Conservation (phyloP, 495 filamentous ascomycete genomes). For the Hyaloscypha finlandica region DNA sequence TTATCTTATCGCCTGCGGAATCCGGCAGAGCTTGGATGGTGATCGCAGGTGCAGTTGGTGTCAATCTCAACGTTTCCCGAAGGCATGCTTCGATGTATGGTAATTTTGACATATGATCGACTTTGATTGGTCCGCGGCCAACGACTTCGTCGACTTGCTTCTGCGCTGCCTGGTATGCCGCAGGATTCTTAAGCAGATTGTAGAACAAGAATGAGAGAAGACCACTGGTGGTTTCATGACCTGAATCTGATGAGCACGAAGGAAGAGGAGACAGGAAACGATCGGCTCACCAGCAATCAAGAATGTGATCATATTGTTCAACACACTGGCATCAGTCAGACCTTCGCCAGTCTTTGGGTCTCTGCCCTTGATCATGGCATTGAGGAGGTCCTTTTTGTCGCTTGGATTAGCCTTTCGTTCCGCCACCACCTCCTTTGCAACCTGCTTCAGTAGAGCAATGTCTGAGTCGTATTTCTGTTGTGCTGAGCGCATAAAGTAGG, state of each 20-base stretch:
- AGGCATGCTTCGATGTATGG: conserved; percentile 60
- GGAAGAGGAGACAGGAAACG: neutral
- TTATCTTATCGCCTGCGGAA: conserved; percentile 42
- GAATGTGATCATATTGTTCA: conserved; percentile 75
- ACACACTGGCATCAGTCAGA: conserved; percentile 60
- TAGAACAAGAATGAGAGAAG: conserved; percentile 52
- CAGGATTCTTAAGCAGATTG: conserved; percentile 40
- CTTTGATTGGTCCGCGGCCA: conserved; percentile 61
- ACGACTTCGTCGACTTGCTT: conserved; percentile 54
- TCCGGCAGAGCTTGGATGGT: conserved; percentile 40
- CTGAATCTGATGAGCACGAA: conserved; percentile 34
- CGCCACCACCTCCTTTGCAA: conserved; percentile 60
- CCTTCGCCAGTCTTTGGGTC: conserved; percentile 68
- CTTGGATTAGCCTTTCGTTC: conserved; percentile 56
- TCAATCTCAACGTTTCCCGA: conserved; percentile 70
- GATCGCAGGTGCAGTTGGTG: conserved; percentile 64
- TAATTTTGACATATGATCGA: conserved; percentile 68
- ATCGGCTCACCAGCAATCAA: conserved; percentile 50
- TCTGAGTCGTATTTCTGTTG: conserved; percentile 60
- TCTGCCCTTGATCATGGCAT: conserved; percentile 66
- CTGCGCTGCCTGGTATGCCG: conserved; percentile 35
- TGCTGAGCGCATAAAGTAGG: conserved; percentile 51
- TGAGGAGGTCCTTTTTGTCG: conserved; percentile 68
- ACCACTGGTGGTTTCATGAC: conserved; percentile 73
- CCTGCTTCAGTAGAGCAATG: conserved; percentile 54